These are phyloP conservation scores for Plantago elongata DNA, from an alignment of 257 asterid species.

Conservation along the genomic window DNA sequence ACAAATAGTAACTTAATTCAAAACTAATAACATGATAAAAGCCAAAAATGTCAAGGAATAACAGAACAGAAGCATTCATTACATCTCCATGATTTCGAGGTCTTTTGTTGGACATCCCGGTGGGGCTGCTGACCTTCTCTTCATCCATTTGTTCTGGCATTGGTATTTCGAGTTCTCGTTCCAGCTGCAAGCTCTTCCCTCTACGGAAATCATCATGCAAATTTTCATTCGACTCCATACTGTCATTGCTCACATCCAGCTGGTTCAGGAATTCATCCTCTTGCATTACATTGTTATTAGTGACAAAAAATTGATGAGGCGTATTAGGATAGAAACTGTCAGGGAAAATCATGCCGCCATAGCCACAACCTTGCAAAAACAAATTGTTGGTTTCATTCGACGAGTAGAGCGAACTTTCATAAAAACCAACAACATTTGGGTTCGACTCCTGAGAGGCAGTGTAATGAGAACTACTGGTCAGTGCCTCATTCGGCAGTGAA, in stretches of 20 bases:
- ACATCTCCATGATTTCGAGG: slow-evolving; percentile 30
- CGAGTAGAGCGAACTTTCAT: slow-evolving; percentile 21
- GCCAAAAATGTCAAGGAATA: too few relatives aligned
- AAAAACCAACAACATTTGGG: slow-evolving; percentile 14
- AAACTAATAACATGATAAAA: not conserved
- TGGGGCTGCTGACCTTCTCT: slow-evolving; percentile 21
- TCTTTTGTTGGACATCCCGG: slow-evolving; percentile 41
- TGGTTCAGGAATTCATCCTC: slow-evolving; percentile 33
- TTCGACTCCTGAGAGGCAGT: slow-evolving; percentile 18
- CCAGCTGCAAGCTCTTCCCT: slow-evolving; percentile 11
- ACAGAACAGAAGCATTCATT: not conserved
- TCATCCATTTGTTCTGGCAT: slow-evolving; percentile 17
- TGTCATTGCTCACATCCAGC: slow-evolving; percentile 36
- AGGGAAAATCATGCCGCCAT: slow-evolving; percentile 28
- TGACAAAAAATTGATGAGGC: slow-evolving; percentile 18
- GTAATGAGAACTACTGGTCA: slow-evolving; percentile 17
- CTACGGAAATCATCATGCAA: slow-evolving; percentile 21
- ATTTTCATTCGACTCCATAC: slow-evolving; percentile 24
- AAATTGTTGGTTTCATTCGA: slow-evolving; percentile 25
- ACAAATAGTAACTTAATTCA: slow-evolving; percentile 2
- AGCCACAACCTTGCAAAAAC: slow-evolving; percentile 25
- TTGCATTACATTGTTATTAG: slow-evolving; percentile 25
- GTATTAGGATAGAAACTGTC: slow-evolving; percentile 24
- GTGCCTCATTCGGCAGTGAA: slow-evolving; percentile 33
- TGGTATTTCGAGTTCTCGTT: slow-evolving; percentile 5